Evolutionary conservation across 345 rosid species (phyloP).

Genomic region (Eucalyptus paniculata): DNA sequence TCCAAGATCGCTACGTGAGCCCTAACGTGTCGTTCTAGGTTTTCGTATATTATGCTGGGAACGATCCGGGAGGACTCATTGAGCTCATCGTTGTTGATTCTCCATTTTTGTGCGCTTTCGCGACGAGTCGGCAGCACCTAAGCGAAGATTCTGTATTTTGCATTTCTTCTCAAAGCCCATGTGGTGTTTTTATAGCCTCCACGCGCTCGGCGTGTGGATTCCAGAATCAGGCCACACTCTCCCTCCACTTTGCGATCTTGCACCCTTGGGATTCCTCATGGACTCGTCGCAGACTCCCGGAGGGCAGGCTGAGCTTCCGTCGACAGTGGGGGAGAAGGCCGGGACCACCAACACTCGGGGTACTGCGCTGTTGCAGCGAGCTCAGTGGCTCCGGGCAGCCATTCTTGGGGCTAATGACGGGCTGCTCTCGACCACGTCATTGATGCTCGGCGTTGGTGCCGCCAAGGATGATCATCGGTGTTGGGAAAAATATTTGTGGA

Average conservation of each 20-base stretch:
- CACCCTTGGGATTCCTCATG: background rate
- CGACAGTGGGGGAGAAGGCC: background rate
- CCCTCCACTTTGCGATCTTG: background rate
- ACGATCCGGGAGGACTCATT: background rate
- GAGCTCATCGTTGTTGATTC: background rate
- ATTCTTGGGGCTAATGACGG: slow-evolving; percentile 50
- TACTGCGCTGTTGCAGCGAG: slow-evolving; percentile 7
- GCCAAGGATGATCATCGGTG: slow-evolving; percentile 23
- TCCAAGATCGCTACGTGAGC: background rate
- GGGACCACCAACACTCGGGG: background rate
- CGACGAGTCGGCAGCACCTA: background rate
- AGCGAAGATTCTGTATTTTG: background rate
- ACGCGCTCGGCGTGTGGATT: background rate
- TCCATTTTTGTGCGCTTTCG: background rate
- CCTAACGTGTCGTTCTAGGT: background rate
- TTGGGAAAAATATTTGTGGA: too few species aligned
- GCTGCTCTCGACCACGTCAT: slow-evolving; percentile 32
- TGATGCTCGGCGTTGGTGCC: slow-evolving; percentile 48
- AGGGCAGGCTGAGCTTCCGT: background rate
- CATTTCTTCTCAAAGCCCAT: background rate
- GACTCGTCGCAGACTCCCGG: too few species aligned
- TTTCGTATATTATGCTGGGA: background rate
- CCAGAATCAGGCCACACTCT: background rate
- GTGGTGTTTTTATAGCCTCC: background rate
- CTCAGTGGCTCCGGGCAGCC: slow-evolving; percentile 50